Conservation (phyloP, 352 stramenopile species). For the Globisporangium irregulare region DNA sequence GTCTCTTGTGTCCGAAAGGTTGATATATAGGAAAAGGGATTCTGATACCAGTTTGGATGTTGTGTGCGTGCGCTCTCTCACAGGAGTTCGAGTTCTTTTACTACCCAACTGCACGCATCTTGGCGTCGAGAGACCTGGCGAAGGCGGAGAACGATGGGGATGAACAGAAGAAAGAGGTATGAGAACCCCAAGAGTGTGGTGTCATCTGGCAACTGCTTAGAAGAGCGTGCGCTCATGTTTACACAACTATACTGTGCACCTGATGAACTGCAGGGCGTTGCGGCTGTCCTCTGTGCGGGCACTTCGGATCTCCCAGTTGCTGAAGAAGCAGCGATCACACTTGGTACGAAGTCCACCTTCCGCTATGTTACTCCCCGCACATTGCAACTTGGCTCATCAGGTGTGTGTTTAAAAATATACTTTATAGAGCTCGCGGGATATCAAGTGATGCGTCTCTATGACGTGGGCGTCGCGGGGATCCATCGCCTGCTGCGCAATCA, state of each 20-base stretch:
- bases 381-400: background rate
- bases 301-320: slow-evolving; percentile 96
- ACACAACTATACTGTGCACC: background rate
- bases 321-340: slow-evolving; percentile 94
- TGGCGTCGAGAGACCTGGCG: slow-evolving; percentile 44
- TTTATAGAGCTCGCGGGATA: slow-evolving; percentile 85
- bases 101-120: slow-evolving; percentile 66
- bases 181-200: background rate
- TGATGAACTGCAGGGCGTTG: slow-evolving; percentile 13
- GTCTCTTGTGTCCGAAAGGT: background rate
- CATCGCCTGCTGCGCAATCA: slow-evolving; percentile 89
- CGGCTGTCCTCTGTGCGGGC: slow-evolving; percentile 92
- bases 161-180: background rate
- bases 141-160: background rate
- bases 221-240: background rate
- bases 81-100: slow-evolving; percentile 51
- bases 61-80: background rate
- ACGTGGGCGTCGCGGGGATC: slow-evolving; percentile 94
- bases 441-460: slow-evolving; percentile 81
- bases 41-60: background rate
- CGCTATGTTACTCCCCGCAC: background rate
- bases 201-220: background rate
- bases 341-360: slow-evolving; percentile 39
- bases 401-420: background rate
- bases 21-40: background rate